Base-by-base conservation (phyloP, 768 basidiomycete genomes). In the Vishniacozyma victoriae region DNA sequence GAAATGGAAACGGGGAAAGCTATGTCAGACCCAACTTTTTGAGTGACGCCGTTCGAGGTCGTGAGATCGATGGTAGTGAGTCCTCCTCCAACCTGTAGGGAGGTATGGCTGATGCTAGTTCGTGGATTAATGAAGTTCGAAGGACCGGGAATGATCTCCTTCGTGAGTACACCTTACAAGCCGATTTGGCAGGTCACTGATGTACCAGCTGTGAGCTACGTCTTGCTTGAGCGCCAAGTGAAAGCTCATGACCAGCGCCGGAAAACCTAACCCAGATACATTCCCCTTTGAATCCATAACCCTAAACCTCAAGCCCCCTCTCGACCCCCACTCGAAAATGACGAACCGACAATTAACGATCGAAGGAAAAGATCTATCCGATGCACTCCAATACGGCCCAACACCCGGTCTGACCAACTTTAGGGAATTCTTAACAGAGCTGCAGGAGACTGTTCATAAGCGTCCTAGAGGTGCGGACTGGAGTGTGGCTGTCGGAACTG, bases 231-330 rank as follows among this genome's bases (percentile, higher is more conserved):
- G 11, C 20, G n/a, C n/a, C n/a, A n/a, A n/a, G n/a, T n/a, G n/a
- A n/a, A n/a, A n/a, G n/a, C n/a, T n/a, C n/a, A n/a, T n/a, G n/a
- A n/a, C 12, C 40, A 61, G 59, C 5, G 91, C 90, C 0, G 93
- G 93, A 22, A 90, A 92, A 71, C 93, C 93, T 5, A 92, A 93
- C 63, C 78, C 83, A 6, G 75, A 78, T n/a, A 85, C 87, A 16
- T 97, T 96, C 75, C 93, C 93, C 1, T 87, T 97, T 74, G 82
- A 82, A 2, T 82, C 84, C 0, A 75, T 97, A 58, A 82, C 78
- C n/a, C 65, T 76, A 45, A 69, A 72, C 41, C 58, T 76, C 47
- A 74, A 74, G 54, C 63, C 74, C 23, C 66, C 67, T 12, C 52
- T 62, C 24, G 47, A 42, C 9, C 25, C 40, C 13, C 46, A 49